Percentiles rank a stretch among this genome's conserved stretches.
Evolutionary conservation across 352 stramenopile species (phyloP).

Genomic region (Blastocystis sp.): DNA sequence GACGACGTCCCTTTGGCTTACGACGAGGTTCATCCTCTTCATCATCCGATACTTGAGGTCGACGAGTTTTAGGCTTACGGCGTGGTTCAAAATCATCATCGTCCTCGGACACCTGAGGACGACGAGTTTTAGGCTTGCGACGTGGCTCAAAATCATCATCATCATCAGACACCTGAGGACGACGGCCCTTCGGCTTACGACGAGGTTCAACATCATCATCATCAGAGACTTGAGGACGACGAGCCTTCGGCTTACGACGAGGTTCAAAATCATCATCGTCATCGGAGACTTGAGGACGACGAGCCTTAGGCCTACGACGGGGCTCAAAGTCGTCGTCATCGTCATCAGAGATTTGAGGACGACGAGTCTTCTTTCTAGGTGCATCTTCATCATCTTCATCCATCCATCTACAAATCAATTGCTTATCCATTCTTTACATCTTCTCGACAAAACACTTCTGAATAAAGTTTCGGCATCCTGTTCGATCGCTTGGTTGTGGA

Average conservation of each 20-base stretch:
- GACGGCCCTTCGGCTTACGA: constrained; percentile 27
- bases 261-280: constrained; percentile 51
- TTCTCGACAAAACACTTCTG: constrained; percentile 62
- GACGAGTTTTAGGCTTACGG: constrained; percentile 30
- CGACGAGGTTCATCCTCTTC: constrained; percentile 29
- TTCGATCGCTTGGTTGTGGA: background rate
- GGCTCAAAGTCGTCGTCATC: constrained; percentile 42
- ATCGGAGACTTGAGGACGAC: constrained; percentile 49
- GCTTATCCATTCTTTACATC: background rate
- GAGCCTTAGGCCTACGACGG: constrained; percentile 36
- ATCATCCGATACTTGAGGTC: constrained; percentile 58
- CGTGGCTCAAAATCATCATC: constrained; percentile 33
- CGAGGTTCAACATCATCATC: constrained; percentile 47
- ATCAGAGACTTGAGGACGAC: constrained; percentile 59
- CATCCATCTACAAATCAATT: constrained; percentile 51
- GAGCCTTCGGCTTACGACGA: constrained; percentile 24
- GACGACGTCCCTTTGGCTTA: constrained; percentile 26
- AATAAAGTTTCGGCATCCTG: constrained; percentile 52
- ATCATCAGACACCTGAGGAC: constrained; percentile 48
- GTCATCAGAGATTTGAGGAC: constrained; percentile 59
- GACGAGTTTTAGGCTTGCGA: constrained; percentile 41
- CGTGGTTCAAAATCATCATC: constrained; percentile 37
- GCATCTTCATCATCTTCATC: constrained; percentile 32
- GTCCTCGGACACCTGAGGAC: constrained; percentile 52
- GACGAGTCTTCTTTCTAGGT: constrained; percentile 22